Conservation (phyloP, 2,329 filamentous ascomycete species). For the Paraphaeosphaeria minitans region DNA sequence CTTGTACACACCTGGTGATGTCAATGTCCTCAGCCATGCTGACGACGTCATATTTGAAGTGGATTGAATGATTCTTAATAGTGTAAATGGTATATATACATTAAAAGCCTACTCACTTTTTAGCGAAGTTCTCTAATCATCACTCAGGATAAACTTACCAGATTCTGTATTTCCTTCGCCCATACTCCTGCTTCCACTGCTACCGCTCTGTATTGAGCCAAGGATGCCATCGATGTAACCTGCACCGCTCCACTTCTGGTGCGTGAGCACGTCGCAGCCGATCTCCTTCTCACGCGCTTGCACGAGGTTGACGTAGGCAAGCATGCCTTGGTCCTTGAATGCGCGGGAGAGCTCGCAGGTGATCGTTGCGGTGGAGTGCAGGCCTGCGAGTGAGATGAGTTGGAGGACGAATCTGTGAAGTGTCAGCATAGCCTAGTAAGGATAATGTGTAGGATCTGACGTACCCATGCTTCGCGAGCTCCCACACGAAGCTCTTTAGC, state of each 20-base stretch:
- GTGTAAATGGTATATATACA: background rate
- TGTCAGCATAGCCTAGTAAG: constrained; percentile 18
- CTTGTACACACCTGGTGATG: too few species aligned
- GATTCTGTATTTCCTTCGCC: constrained; percentile 90
- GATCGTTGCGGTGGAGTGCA: constrained; percentile 68
- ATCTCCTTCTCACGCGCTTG: constrained; percentile 89
- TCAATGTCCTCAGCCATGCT: too few species aligned
- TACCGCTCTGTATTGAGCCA: constrained; percentile 88
- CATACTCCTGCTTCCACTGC: constrained; percentile 89
- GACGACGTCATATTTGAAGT: background rate
- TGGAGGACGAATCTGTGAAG: constrained; percentile 62
- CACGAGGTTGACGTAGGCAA: constrained; percentile 94
- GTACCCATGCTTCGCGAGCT: constrained; percentile 84
- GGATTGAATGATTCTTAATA: background rate
- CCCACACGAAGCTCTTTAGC: constrained; percentile 93
- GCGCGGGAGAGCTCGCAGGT: constrained; percentile 75
- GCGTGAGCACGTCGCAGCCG: constrained; percentile 88
- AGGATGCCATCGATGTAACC: constrained; percentile 86
- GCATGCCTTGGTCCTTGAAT: constrained; percentile 93
- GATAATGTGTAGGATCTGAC: constrained; percentile 48
- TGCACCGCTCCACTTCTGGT: constrained; percentile 85
- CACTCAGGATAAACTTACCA: constrained; percentile 29
- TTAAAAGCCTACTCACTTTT: background rate
- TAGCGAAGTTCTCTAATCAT: background rate
- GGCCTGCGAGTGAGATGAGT: constrained; percentile 66